Conservation (phyloP, 164 flowering plant genomes). For the Sedum album region DNA sequence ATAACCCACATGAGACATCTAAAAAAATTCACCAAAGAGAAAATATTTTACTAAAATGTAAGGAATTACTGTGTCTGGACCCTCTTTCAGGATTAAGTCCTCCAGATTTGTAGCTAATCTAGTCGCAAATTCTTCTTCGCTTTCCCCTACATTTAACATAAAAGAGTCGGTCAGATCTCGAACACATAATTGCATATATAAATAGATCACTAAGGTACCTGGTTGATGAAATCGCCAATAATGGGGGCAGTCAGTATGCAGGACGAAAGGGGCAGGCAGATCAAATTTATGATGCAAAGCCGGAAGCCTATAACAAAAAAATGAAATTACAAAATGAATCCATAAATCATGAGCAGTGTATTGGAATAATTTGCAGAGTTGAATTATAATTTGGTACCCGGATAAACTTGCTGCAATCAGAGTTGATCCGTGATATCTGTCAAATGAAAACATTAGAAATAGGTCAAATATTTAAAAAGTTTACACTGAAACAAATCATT, state of each 20-base stretch:
- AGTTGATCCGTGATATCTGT: conserved; percentile 97
- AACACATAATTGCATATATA: background rate
- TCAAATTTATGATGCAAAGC: conserved; percentile 90
- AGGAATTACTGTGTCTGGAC: conserved; percentile 79
- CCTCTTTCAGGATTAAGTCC: conserved; percentile 87
- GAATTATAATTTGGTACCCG: conserved; percentile 43
- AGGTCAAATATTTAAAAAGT: background rate
- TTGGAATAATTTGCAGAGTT: background rate
- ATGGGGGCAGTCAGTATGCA: conserved; percentile 97
- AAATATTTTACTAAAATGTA: background rate
- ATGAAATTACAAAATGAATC: background rate
- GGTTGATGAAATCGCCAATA: conserved; percentile 94
- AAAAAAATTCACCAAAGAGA: background rate
- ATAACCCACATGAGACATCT: background rate
- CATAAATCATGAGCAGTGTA: background rate
- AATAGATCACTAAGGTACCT: conserved; percentile 34
- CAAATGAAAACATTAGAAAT: conserved; percentile 13
- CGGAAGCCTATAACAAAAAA: conserved; percentile 50
- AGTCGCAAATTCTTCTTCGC: conserved; percentile 89
- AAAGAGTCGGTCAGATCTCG: conserved; percentile 7
- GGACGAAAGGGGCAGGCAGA: conserved; percentile 85
- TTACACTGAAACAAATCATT: background rate
- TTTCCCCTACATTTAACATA: conserved; percentile 52
- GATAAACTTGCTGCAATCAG: conserved; percentile 90
- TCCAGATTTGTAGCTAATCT: conserved; percentile 89